These are phyloP conservation scores for Talaromyces verruculosus DNA, from an alignment of 2,329 filamentous ascomycete species.

Conservation along the genomic window DNA sequence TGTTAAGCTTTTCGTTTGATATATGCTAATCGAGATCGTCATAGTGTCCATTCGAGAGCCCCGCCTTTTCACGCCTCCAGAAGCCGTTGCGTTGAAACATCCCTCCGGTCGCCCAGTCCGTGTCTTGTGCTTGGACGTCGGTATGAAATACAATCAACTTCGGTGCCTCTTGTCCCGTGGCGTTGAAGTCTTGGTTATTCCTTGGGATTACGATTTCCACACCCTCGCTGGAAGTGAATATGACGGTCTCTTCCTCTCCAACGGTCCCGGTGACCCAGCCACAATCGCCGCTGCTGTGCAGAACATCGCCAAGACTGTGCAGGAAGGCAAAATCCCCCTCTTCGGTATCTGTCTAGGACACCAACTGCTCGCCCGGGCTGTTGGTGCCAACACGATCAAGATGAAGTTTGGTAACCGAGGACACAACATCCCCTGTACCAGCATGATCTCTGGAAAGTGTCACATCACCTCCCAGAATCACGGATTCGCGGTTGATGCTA, in stretches of 20 bases:
- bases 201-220: slow-evolving; percentile 93
- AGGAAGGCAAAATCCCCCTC: slow-evolving; percentile 78
- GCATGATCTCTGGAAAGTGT: slow-evolving; percentile 90
- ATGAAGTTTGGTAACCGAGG: slow-evolving; percentile 99
- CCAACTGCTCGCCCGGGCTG: slow-evolving; percentile 84
- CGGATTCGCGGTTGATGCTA: slow-evolving; percentile 86
- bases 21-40: background rate
- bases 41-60: slow-evolving; percentile 87
- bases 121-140: slow-evolving; percentile 91
- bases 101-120: slow-evolving; percentile 83
- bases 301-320: slow-evolving; percentile 73
- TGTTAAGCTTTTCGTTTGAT: slow-evolving; percentile 6
- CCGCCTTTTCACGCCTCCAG: slow-evolving; percentile 76
- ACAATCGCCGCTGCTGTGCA: slow-evolving; percentile 75
- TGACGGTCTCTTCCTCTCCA: slow-evolving; percentile 96
- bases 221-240: slow-evolving; percentile 75
- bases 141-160: slow-evolving; percentile 97
- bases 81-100: slow-evolving; percentile 72
- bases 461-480: slow-evolving; percentile 99
- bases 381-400: slow-evolving; percentile 82
- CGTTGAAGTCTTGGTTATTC: slow-evolving; percentile 89
- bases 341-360: slow-evolving; percentile 97
- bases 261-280: slow-evolving; percentile 93
- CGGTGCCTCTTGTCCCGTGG: slow-evolving; percentile 87
- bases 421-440: slow-evolving; percentile 97